These are phyloP conservation scores for Tylopilus vinaceipallidus DNA, from an alignment of 768 basidiomycete species.

Conservation along the genomic window DNA sequence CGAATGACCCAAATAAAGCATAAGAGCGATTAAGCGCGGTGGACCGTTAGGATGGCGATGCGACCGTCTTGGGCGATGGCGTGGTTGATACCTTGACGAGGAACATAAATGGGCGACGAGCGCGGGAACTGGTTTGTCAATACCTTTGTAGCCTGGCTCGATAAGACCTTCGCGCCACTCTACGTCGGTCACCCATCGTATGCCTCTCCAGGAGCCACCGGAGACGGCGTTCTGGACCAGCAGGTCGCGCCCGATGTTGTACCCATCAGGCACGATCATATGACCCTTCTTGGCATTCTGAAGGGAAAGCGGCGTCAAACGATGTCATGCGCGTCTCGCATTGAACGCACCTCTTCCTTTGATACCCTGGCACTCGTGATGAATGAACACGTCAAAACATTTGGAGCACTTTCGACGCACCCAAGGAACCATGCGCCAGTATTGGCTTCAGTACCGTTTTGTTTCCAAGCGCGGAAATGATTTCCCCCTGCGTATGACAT, in stretches of 20 bases:
- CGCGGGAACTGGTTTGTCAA: slow-evolving; percentile 3
- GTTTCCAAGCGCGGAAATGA: slow-evolving; percentile 87
- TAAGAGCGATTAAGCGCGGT: slow-evolving; percentile 36
- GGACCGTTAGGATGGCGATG: slow-evolving; percentile 74
- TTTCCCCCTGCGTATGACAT: slow-evolving; percentile 58
- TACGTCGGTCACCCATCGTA: slow-evolving; percentile 75
- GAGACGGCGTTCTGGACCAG: slow-evolving; percentile 64
- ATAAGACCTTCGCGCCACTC: slow-evolving; percentile 74
- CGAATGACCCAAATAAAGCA: background rate
- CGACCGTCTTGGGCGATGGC: slow-evolving; percentile 78
- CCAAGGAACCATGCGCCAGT: slow-evolving; percentile 86
- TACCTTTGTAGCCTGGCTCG: slow-evolving; percentile 66
- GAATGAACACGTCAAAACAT: background rate
- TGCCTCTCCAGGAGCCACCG: slow-evolving; percentile 59
- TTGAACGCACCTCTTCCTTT: slow-evolving; percentile 55
- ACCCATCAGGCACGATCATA: slow-evolving; percentile 74
- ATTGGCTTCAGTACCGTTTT: slow-evolving; percentile 72
- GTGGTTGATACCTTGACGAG: slow-evolving; percentile 67
- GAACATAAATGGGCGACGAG: background rate
- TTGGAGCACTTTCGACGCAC: slow-evolving; percentile 38
- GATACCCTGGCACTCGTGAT: slow-evolving; percentile 49
- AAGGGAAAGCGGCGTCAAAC: background rate
- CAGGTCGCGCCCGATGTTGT: slow-evolving; percentile 79
- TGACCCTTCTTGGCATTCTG: slow-evolving; percentile 63
- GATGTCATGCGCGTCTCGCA: background rate